Evolutionary conservation across 805 yeast species (phyloP).

Genomic region (Saturnispora galanensis): DNA sequence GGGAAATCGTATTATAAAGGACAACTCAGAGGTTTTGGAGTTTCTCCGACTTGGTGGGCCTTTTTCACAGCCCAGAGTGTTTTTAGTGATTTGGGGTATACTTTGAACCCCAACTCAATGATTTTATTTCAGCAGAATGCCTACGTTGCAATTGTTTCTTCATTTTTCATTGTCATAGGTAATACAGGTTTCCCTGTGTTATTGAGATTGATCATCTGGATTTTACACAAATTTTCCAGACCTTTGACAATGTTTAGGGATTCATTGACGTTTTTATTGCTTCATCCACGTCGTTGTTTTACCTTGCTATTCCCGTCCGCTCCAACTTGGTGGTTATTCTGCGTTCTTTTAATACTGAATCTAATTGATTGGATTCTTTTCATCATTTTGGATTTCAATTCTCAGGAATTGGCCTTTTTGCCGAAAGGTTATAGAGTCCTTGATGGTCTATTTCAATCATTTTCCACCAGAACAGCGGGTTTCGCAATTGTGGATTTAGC

Average conservation of each 20-base stretch:
- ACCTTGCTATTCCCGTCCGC: constrained; percentile 83
- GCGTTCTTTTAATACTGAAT: constrained; percentile 64
- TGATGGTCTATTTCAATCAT: constrained; percentile 83
- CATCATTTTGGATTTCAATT: constrained; percentile 62
- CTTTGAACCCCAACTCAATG: constrained; percentile 79
- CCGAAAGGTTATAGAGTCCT: constrained; percentile 62
- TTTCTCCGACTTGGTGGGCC: constrained; percentile 88
- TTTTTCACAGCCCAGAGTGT: constrained; percentile 71
- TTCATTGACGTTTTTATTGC: constrained; percentile 75
- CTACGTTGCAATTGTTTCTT: constrained; percentile 52
- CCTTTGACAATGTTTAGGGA: constrained; percentile 59
- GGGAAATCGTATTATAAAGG: constrained; percentile 32
- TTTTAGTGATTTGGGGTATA: constrained; percentile 79
- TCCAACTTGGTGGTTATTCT: constrained; percentile 91
- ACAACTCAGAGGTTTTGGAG: constrained; percentile 43
- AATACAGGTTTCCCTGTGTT: constrained; percentile 91
- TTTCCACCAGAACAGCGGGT: constrained; percentile 92
- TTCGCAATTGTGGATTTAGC: constrained; percentile 64
- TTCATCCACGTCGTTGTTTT: constrained; percentile 96
- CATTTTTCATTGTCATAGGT: constrained; percentile 77
- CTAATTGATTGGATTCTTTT: constrained; percentile 72
- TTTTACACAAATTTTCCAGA: constrained; percentile 54
- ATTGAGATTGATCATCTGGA: constrained; percentile 76
- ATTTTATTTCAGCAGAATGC: constrained; percentile 49
- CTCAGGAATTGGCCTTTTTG: constrained; percentile 39